Evolutionary conservation across 148 eudicot species (phyloP), one percentile per base, ranked within the genome.

Genomic region (Pouteria glomerata): DNA sequence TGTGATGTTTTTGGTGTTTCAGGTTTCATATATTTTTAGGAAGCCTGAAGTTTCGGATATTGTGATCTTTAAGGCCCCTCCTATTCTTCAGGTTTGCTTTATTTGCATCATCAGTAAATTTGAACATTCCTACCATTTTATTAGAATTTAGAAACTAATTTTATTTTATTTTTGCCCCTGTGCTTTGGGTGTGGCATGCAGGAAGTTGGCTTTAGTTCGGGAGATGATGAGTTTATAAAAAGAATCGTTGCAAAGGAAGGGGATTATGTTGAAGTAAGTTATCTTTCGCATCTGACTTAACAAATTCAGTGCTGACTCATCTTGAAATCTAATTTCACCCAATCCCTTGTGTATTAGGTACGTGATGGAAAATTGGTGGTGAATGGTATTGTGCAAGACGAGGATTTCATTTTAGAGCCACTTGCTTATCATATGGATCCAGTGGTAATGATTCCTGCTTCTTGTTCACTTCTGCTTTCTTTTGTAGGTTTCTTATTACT

Each of bases 191-290:
- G 27, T n/a, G n/a, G n/a, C 19, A 30, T 75, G 74, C 78, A 92
- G 97, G 77, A 88, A 79, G 42, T 87, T 71, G 98, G 95, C 68
- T 93, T 58, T 69, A 77, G 85, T 79, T 75, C 91, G 13, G 79
- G 83, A n/a, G n/a, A n/a, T 34, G 87, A 87, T 57, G 97, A 86
- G 21, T 87, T 93, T 68, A 83, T 93, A 27, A 93, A 93, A 79
- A 78, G 98, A 75, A 74, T 93, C 41, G 98, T 93, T 53, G 98
- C 95, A 18, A 87, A 79, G 83, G 98, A 87, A 70, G 91, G 95
- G 60, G 97, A 93, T 51, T 78, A 69, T 70, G 92, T 93, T 53
- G 92, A 89, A 80, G 98, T 91, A 82, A 85, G 87, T n/a, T n/a
- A 65, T 58, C n/a, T 44, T 52, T 8, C n/a, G n/a, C n/a, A n/a